phyloP scores from a whole-genome alignment of 2,329 filamentous ascomycete genomes.

The Neonectria neomacrospora region DNA sequence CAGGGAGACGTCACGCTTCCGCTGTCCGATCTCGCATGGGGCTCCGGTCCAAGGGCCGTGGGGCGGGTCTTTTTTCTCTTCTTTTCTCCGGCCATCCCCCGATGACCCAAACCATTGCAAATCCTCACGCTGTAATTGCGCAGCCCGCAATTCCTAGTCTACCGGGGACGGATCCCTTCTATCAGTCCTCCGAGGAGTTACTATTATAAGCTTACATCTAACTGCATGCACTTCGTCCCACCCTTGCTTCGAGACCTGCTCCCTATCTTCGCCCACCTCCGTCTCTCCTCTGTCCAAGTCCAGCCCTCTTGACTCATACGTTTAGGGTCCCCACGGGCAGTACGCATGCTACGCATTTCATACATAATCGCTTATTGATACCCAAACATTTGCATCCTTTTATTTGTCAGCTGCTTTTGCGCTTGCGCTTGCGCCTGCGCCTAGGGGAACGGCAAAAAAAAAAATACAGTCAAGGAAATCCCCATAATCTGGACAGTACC shows the following conservation, averaged over 20 bases:
- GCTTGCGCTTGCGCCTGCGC: slow-evolving; percentile 11
- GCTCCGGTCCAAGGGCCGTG: background rate
- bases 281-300: background rate
- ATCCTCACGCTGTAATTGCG: slow-evolving; percentile 49
- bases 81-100: slow-evolving; percentile 7
- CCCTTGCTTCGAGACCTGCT: background rate
- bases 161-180: slow-evolving; percentile 20
- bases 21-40: slow-evolving; percentile 38
- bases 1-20: background rate
- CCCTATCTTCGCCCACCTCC: background rate
- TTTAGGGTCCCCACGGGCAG: slow-evolving; percentile 10
- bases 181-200: slow-evolving; percentile 39
- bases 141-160: slow-evolving; percentile 22
- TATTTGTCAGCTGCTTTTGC: slow-evolving; percentile 40
- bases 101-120: slow-evolving; percentile 45
- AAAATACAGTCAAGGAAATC: slow-evolving; percentile 19
- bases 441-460: slow-evolving; percentile 22
- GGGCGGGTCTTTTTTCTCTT: slow-evolving; percentile 6
- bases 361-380: slow-evolving; percentile 11
- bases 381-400: slow-evolving; percentile 26
- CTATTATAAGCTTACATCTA: slow-evolving; percentile 15
- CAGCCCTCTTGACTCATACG: background rate
- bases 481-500: slow-evolving; percentile 16
- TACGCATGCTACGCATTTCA: background rate
- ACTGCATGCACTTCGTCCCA: background rate